A percentile compares a stretch with the other conserved stretches of the same genome.
Evolutionary conservation across 1,284 basidiomycete species (phyloP).

Genomic region (Puccinia novopanici): DNA sequence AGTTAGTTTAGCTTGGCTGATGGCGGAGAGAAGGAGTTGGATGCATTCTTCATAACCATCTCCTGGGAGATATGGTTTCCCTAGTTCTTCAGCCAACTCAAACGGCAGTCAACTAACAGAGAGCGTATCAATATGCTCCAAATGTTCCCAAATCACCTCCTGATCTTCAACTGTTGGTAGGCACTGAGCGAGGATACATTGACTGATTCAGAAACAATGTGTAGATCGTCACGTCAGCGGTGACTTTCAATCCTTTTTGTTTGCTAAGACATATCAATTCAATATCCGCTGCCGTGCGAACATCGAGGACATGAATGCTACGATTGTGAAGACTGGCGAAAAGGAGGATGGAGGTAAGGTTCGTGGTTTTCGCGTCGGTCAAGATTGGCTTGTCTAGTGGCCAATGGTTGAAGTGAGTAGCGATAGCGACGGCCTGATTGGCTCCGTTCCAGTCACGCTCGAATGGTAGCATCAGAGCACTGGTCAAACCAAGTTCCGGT

Average conservation of each 20-base stretch:
- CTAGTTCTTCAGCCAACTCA: constrained; percentile 71
- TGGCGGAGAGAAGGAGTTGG: constrained; percentile 83
- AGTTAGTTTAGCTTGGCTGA: constrained; percentile 75
- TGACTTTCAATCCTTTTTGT: constrained; percentile 87
- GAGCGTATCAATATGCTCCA: constrained; percentile 85
- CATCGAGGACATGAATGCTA: constrained; percentile 90
- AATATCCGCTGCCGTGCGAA: constrained; percentile 83
- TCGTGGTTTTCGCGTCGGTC: constrained; percentile 86
- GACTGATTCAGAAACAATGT: constrained; percentile 84
- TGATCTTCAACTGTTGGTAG: constrained; percentile 81
- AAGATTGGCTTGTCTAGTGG: constrained; percentile 86
- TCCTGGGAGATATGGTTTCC: too few relatives aligned
- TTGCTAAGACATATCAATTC: constrained; percentile 91
- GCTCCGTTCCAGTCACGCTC: constrained; percentile 64
- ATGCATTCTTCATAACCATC: constrained; percentile 87
- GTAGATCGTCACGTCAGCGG: too few relatives aligned
- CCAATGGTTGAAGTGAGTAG: constrained; percentile 88
- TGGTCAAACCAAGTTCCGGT: constrained; percentile 76
- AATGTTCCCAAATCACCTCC: constrained; percentile 79
- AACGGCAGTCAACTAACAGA: constrained; percentile 84
- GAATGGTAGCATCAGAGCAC: constrained; percentile 82
- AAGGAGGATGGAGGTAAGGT: constrained; percentile 88
- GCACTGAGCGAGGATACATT: constrained; percentile 70
- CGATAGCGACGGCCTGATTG: constrained; percentile 64
- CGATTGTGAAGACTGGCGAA: constrained; percentile 88